Percentiles rank a stretch among this genome's conserved stretches.
phyloP scores from a whole-genome alignment of 2,329 filamentous ascomycete genomes.

The Clarireedia paspali region DNA sequence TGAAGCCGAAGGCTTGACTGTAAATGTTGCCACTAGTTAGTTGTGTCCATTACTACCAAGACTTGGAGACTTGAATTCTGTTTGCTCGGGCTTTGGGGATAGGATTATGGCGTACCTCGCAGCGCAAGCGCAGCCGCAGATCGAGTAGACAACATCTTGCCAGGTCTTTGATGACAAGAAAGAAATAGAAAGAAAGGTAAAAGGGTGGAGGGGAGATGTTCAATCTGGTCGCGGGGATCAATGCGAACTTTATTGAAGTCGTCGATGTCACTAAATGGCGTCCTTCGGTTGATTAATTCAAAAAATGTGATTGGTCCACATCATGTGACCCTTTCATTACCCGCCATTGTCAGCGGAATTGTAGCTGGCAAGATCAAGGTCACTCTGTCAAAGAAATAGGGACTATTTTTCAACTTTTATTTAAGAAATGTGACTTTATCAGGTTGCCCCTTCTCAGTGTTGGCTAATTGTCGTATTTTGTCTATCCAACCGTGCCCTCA shows the following conservation, averaged over 20 bases:
- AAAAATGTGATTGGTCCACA: conserved; percentile 5
- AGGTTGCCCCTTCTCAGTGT: too few species aligned
- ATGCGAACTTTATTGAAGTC: conserved; percentile 1
- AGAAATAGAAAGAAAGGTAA: conserved; percentile 17
- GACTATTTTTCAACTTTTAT: neutral
- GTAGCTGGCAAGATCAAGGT: neutral
- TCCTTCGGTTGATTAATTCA: conserved; percentile 11
- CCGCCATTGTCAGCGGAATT: neutral
- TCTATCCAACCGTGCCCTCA: conserved; percentile 2
- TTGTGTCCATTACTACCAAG: neutral
- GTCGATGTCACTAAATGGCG: conserved; percentile 5
- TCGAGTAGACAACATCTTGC: conserved; percentile 36
- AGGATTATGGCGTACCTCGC: conserved; percentile 3
- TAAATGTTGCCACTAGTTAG: conserved; percentile 5
- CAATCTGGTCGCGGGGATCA: conserved; percentile 4
- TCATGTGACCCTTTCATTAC: conserved; percentile 1
- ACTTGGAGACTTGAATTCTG: conserved; percentile 13
- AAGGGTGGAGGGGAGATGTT: conserved; percentile 14
- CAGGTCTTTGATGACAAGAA: conserved; percentile 17
- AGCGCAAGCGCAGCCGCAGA: conserved; percentile 35
- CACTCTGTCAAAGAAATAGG: neutral
- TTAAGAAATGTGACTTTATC: neutral
- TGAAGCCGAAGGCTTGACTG: conserved; percentile 59
- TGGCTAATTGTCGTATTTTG: neutral
- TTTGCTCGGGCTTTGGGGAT: neutral